Evolutionary conservation across 352 stramenopile species (phyloP).

Genomic region (Globisporangium echinulatum): DNA sequence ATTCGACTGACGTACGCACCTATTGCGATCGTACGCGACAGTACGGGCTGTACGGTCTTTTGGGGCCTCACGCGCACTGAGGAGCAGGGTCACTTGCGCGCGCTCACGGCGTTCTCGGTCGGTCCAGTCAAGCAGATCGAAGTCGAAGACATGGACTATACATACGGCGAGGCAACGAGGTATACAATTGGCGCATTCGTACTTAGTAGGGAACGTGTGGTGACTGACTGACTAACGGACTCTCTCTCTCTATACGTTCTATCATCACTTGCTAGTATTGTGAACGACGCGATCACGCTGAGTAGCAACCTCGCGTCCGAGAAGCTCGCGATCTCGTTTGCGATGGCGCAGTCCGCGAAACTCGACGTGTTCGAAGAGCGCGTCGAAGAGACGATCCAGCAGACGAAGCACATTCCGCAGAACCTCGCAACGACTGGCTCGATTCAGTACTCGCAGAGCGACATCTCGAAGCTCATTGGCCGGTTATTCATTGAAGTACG

Average conservation of each 20-base stretch:
- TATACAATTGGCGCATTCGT: neutral
- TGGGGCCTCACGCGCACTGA: constrained; percentile 84
- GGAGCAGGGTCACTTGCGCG: constrained; percentile 67
- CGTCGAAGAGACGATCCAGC: constrained; percentile 83
- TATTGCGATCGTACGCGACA: constrained; percentile 5
- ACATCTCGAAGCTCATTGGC: constrained; percentile 90
- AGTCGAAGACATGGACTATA: constrained; percentile 88
- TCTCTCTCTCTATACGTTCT: neutral
- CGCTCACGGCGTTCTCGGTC: constrained; percentile 52
- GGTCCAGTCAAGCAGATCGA: constrained; percentile 79
- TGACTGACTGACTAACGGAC: neutral
- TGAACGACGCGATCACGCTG: constrained; percentile 84
- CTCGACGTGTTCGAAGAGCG: constrained; percentile 91
- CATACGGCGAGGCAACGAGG: constrained; percentile 59
- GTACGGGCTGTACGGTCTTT: constrained; percentile 84
- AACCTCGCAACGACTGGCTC: constrained; percentile 83
- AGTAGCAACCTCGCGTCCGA: constrained; percentile 77
- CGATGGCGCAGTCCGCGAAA: constrained; percentile 90
- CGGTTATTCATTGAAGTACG: constrained; percentile 83
- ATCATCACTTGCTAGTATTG: constrained; percentile 20
- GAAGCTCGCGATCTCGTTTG: constrained; percentile 90
- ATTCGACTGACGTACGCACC: neutral
- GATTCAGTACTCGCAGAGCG: constrained; percentile 86
- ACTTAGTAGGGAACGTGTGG: neutral
- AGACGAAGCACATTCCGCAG: constrained; percentile 86